phyloP scores from a whole-genome alignment of 805 yeast species.

The Candida ipomoeae region DNA sequence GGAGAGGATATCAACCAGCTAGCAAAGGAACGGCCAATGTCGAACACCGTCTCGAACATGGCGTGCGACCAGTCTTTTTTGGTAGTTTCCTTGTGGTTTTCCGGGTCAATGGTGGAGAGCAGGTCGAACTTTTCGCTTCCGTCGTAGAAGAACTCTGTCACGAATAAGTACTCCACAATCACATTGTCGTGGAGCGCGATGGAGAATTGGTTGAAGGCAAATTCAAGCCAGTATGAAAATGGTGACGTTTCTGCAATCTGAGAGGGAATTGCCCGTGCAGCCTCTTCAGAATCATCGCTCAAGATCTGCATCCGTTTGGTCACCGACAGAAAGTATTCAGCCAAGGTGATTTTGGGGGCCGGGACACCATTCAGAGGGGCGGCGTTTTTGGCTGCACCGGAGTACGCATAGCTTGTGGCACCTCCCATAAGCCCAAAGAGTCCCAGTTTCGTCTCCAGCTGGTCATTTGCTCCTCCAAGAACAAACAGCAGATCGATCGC shows the following conservation, averaged over 20 bases:
- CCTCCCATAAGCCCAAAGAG: conserved; percentile 12
- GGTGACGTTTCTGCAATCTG: conserved; percentile 81
- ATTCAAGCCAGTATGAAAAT: conserved; percentile 64
- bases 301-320: conserved; percentile 61
- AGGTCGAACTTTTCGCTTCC: conserved; percentile 35
- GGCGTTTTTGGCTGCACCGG: neutral
- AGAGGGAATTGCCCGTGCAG: conserved; percentile 53
- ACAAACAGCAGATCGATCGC: conserved; percentile 53
- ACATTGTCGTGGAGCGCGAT: conserved; percentile 73
- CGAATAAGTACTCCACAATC: conserved; percentile 69
- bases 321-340: conserved; percentile 51
- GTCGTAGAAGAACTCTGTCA: conserved; percentile 64
- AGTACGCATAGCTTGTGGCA: conserved; percentile 3
- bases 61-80: conserved; percentile 31
- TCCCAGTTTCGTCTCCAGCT: conserved; percentile 11
- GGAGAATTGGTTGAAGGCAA: conserved; percentile 67
- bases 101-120: conserved; percentile 14
- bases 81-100: conserved; percentile 5
- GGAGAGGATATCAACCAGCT: conserved; percentile 41
- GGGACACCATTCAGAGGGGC: conserved; percentile 2
- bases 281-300: conserved; percentile 25
- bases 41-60: conserved; percentile 36
- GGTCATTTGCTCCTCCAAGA: conserved; percentile 43
- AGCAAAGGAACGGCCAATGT: conserved; percentile 43
- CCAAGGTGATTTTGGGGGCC: conserved; percentile 22